Evolutionary conservation across 129 eudicot genomes (phyloP).

Genomic region (Tagetes erecta): DNA sequence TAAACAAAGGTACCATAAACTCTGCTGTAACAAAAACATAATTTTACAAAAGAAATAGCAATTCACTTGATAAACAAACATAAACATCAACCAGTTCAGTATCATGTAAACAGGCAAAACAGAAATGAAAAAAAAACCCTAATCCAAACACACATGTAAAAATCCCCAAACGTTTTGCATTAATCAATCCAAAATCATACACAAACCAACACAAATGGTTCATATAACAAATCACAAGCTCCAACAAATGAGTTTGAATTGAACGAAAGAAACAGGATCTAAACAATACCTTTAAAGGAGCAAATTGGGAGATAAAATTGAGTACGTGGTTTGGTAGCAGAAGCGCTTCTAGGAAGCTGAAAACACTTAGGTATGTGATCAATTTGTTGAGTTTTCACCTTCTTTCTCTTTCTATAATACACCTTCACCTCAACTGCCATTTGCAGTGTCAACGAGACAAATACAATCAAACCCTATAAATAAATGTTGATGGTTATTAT

Average conservation of each 20-base stretch:
- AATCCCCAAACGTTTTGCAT: slow-evolving; percentile 11
- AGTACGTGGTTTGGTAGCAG: slow-evolving; percentile 37
- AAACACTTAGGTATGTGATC: slow-evolving; percentile 43
- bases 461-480: slow-evolving; percentile 22
- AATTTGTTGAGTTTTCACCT: slow-evolving; percentile 10
- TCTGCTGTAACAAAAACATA: no score
- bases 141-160: slow-evolving; percentile 21
- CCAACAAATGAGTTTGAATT: neutral
- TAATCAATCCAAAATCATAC: slow-evolving; percentile 18
- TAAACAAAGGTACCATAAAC: no score
- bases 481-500: neutral
- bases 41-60: no score
- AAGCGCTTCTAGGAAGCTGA: slow-evolving; percentile 44
- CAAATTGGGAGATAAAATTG: slow-evolving; percentile 34
- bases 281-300: slow-evolving; percentile 33
- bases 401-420: slow-evolving; percentile 33
- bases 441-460: slow-evolving; percentile 16
- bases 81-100: neutral
- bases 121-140: neutral
- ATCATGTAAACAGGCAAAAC: neutral
- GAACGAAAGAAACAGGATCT: neutral
- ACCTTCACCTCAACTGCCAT: slow-evolving; percentile 40
- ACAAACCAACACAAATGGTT: slow-evolving; percentile 21
- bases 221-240: slow-evolving; percentile 23
- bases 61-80: neutral